Evolutionary conservation across 176 grass and related monocot genomes (phyloP).

Genomic region (Otatea glauca): DNA sequence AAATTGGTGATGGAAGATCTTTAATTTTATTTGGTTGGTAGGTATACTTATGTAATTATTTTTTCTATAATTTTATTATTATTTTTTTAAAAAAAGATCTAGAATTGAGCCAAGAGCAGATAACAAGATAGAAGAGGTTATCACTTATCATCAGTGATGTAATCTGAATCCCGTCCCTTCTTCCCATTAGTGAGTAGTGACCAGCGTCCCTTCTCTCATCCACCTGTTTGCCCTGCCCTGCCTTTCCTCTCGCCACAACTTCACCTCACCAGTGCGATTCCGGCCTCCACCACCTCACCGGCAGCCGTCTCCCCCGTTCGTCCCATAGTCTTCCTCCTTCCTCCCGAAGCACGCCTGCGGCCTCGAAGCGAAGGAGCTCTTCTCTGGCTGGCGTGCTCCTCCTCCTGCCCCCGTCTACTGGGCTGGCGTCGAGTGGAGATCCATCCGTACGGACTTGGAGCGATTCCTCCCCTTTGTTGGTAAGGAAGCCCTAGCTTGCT

Average conservation of each 20-base stretch:
- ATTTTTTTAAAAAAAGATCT: no score
- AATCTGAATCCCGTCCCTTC: background rate
- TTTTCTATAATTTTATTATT: no score
- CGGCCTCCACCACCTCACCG: background rate
- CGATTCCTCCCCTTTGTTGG: background rate
- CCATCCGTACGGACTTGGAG: no score
- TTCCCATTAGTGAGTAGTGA: no score
- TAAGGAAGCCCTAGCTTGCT: slow-evolving; percentile 1
- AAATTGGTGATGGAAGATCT: no score
- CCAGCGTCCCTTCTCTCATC: background rate
- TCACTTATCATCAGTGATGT: no score
- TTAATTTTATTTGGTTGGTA: no score
- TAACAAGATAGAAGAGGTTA: no score
- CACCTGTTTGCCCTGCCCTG: background rate
- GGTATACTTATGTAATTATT: no score
- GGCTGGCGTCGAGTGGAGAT: background rate
- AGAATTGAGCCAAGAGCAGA: background rate
- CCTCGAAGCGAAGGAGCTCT: background rate
- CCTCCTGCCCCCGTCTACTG: background rate
- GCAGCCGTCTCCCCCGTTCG: background rate
- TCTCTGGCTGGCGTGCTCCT: background rate
- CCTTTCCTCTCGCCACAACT: background rate
- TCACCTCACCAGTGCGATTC: background rate
- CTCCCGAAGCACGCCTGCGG: background rate
- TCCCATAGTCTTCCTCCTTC: background rate